These are phyloP conservation scores for Kwoniella heveanensis DNA, from an alignment of 768 basidiomycete species.

Conservation along the genomic window DNA sequence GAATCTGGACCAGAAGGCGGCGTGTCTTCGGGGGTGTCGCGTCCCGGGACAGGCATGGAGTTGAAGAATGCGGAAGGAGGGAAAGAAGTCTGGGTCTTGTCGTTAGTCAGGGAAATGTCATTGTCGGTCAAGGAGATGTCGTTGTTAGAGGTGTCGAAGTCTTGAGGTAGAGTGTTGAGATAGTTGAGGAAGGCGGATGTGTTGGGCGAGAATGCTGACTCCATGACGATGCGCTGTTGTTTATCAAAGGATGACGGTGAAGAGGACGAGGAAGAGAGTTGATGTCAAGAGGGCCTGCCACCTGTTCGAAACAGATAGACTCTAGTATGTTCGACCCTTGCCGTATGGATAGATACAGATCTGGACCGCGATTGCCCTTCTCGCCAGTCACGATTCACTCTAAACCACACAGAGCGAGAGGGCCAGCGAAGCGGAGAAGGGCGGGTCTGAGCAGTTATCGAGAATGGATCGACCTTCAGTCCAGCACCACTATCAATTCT, in stretches of 20 bases:
- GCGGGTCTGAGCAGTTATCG: no score
- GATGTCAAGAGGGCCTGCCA: no score
- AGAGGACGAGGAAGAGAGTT: background rate
- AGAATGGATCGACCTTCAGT: no score
- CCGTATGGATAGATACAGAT: no score
- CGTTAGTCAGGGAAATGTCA: slow-evolving; percentile 11
- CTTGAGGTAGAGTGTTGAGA: slow-evolving; percentile 24
- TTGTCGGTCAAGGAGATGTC: no score
- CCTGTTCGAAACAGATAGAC: no score
- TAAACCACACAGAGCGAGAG: no score
- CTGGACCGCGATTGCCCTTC: no score
- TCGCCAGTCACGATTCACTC: no score
- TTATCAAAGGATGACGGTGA: background rate
- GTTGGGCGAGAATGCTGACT: slow-evolving; percentile 40
- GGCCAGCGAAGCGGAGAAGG: no score
- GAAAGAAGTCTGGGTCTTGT: slow-evolving; percentile 43
- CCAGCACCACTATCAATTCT: no score
- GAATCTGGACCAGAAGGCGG: slow-evolving; percentile 32
- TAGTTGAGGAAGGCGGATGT: slow-evolving; percentile 46
- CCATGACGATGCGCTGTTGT: slow-evolving; percentile 8
- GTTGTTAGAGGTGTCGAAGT: slow-evolving; percentile 13
- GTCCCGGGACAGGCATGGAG: slow-evolving; percentile 34
- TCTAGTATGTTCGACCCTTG: no score
- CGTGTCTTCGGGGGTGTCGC: slow-evolving; percentile 43
- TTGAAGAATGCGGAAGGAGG: slow-evolving; percentile 47